These are phyloP conservation scores for Fermentozyma sake DNA, from an alignment of 1,139 yeast genomes.

Conservation along the genomic window DNA sequence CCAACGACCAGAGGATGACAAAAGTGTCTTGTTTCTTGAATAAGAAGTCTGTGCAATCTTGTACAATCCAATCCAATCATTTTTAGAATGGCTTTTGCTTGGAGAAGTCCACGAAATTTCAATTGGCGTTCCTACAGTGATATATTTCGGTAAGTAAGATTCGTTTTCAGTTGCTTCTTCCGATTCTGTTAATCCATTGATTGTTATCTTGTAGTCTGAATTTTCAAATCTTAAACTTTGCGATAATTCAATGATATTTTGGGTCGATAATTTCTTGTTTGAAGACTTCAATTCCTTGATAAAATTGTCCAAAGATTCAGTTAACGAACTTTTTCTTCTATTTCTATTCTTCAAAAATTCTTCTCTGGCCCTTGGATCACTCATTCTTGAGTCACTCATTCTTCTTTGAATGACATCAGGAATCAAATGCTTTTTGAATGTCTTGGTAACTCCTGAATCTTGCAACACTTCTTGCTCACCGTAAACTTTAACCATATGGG, in stretches of 20 bases:
- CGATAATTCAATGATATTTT: constrained; percentile 38
- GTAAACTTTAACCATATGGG: constrained; percentile 75
- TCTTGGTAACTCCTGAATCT: constrained; percentile 67
- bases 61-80: constrained; percentile 81
- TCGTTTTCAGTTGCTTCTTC: constrained; percentile 7
- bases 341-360: constrained; percentile 9
- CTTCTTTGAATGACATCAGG: constrained; percentile 39
- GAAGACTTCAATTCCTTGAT: constrained; percentile 36
- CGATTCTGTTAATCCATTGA: constrained; percentile 18
- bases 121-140: constrained; percentile 51
- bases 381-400: constrained; percentile 16
- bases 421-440: constrained; percentile 49
- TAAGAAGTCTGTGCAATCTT: constrained; percentile 58
- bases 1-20: constrained; percentile 74
- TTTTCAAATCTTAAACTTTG: constrained; percentile 38
- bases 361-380: constrained; percentile 9
- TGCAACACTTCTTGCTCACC: constrained; percentile 59
- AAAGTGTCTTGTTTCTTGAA: constrained; percentile 54
- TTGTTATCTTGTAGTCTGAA: constrained; percentile 28
- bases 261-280: constrained; percentile 30
- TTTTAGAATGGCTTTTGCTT: constrained; percentile 30
- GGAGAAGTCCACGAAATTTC: constrained; percentile 57
- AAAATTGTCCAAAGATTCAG: constrained; percentile 40
- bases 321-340: constrained; percentile 23
- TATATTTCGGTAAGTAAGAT: constrained; percentile 16